Base-by-base conservation (phyloP, 495 filamentous ascomycete genomes). In the Arthonia radiata region DNA sequence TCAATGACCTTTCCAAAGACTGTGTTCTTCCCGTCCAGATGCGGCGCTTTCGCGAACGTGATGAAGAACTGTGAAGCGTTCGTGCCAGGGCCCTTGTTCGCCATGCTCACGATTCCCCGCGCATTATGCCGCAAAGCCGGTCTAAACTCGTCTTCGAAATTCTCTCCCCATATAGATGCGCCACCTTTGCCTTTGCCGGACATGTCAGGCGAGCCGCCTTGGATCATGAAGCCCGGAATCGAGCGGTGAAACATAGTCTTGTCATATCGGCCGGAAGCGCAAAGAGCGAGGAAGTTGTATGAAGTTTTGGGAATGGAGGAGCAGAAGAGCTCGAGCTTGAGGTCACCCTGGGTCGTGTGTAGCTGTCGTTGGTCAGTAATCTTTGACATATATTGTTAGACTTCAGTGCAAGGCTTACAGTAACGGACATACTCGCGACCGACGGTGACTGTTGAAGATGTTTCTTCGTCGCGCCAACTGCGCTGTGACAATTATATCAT, bases 61-160 rank as follows among this genome's bases (percentile, higher is more conserved):
- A 97, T 61, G 46, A 91, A 97, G 46, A 94, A 97, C 52, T 97
- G 86, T 34, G 73, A 81, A 10, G 79, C 83, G 47, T 97, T 97
- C 24, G 82, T 82, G 5, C 60, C 61, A 2, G 74, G 57, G 0
- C 67, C 67, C 28, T 67, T 64, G 39, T 92, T 89, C n/a, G 86
- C 86, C 86, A 97, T 90, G 24, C 70, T 72, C 9, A 90, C 59
- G 23, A 91, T 64, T 12, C 86, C 86, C 16, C 86, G 67, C 31
- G 68, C 64, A 47, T 83, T 81, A 48, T 94, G 89, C 29, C 67
- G 59, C 17, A 97, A 52, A 0, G 78, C 59, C 0, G 86, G 76
- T 15, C 71, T 64, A 37, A 93, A 86, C 54, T 97, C 86, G 50
- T 94, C 89, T 36, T 86, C 81, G 42, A 97, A 77, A 8, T 66